Base-by-base conservation (phyloP, 768 basidiomycete species). In the Tubosaeta sp. region DNA sequence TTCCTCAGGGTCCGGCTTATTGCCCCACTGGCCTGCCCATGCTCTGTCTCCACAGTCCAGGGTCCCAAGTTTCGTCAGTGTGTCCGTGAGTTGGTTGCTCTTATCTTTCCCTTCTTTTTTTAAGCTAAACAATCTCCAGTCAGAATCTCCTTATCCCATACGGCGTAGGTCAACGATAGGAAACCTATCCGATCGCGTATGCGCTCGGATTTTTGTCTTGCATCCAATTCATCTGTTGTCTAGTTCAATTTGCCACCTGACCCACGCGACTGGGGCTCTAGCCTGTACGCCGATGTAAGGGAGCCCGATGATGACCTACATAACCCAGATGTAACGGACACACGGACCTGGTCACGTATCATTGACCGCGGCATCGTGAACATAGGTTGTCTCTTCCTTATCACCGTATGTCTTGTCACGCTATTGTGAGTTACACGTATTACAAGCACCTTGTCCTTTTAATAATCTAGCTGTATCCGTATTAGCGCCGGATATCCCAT, bases 221-320 rank as follows among this genome's bases (percentile, higher is more conserved):
- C 12, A 2, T 41, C 25, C 25, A 4, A 29, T 53, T 58, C 36
- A 57, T 44, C n/a, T 29, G 12, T 35, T 12, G 3, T 25, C 19
- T 47, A 88, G 86, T 87, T 79, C 60, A 77, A 82, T 10, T 71
- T 89, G 16, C 72, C 82, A 3, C 74, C 82, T 12, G 86, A 90
- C 59, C 85, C 85, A 13, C 74, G 78, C 16, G 69, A 71, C 21
- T 88, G 87, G 87, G 83, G 84, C 19, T 76, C 78, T 19, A 77
- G 79, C 59, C 60, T 86, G 35, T 80, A 76, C 19, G 71, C 74
- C 5, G 76, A 81, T 61, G 55, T 73, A 36, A 70, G 76, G 21
- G 87, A 90, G 56, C 64, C 80, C 6, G 87, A 90, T 62, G 88
- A 90, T 63, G 79, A 79, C 41, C 70, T 90, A 18, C 87, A 90